Conservation (phyloP, 306 rosid genomes). For the Rubus parviflorus region DNA sequence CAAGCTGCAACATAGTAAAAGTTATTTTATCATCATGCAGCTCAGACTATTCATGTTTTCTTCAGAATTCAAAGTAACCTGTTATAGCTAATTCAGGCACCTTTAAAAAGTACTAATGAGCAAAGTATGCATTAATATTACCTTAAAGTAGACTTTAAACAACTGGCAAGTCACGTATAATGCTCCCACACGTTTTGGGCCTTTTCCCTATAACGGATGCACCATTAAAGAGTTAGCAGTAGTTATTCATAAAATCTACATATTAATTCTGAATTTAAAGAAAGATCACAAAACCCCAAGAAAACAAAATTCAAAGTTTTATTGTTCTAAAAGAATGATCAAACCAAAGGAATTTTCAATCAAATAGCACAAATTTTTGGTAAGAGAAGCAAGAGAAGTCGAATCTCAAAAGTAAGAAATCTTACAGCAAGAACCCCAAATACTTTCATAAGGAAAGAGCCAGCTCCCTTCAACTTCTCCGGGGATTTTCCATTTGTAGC, state of each 20-base stretch:
- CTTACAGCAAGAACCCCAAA: conserved; percentile 91
- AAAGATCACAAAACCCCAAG: not conserved
- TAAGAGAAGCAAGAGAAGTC: not conserved
- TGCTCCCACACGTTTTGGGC: conserved; percentile 95
- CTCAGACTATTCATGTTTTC: not conserved
- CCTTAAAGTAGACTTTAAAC: conserved; percentile 95
- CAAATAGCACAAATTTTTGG: too few relatives aligned
- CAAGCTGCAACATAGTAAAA: conserved; percentile 69
- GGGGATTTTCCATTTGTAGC: conserved; percentile 79
- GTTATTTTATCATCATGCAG: conserved; percentile 24
- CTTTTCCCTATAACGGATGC: conserved; percentile 69
- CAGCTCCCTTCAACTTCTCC: conserved; percentile 93
- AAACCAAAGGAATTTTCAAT: not conserved
- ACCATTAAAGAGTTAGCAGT: conserved; percentile 27
- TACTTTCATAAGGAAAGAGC: conserved; percentile 94
- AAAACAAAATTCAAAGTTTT: too few relatives aligned
- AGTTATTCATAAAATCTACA: not conserved
- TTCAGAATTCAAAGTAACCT: conserved; percentile 3
- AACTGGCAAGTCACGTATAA: conserved; percentile 89
- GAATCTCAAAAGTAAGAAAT: not conserved
- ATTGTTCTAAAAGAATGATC: not conserved
- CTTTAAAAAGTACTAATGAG: not conserved
- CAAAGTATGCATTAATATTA: conserved; percentile 18
- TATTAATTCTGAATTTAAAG: too few relatives aligned
- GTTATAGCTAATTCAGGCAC: not conserved